phyloP scores from a whole-genome alignment of 805 yeast genomes.

The Komagataella phaffii region DNA sequence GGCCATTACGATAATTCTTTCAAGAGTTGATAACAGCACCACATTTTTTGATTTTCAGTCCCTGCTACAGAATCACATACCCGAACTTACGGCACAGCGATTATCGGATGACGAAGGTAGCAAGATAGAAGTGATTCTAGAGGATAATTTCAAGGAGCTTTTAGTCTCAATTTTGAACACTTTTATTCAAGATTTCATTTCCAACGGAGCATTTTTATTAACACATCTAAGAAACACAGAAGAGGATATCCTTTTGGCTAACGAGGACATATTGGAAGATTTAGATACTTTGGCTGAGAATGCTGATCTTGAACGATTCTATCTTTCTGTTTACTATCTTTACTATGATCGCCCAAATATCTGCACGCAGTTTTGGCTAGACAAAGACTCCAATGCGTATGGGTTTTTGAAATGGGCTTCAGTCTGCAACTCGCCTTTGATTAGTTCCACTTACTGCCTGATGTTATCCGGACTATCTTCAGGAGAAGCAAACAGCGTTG shows the following conservation, averaged over 20 bases:
- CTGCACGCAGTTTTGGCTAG: conserved; percentile 54
- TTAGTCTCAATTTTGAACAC: conserved; percentile 30
- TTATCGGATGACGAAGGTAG: conserved; percentile 30
- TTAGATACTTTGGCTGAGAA: conserved; percentile 53
- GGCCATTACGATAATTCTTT: conserved; percentile 40
- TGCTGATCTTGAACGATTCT: conserved; percentile 82
- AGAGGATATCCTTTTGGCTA: conserved; percentile 54
- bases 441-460: conserved; percentile 70
- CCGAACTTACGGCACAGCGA: conserved; percentile 38
- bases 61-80: conserved; percentile 52
- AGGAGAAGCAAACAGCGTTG: conserved; percentile 39
- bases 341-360: conserved; percentile 49
- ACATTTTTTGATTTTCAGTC: conserved; percentile 54
- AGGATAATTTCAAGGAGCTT: conserved; percentile 17
- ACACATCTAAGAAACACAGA: conserved; percentile 61
- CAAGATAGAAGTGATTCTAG: conserved; percentile 8
- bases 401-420: conserved; percentile 90
- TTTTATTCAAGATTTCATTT: conserved; percentile 42
- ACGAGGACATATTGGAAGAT: conserved; percentile 18
- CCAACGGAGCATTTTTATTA: conserved; percentile 51
- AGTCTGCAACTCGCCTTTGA: conserved; percentile 59
- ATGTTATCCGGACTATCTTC: conserved; percentile 65
- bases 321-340: conserved; percentile 57
- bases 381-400: conserved; percentile 46
- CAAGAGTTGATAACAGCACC: conserved; percentile 16